Percentiles rank a stretch among this genome's conserved stretches.
Evolutionary conservation across 768 basidiomycete species (phyloP).

Genomic region (Ephemerocybe angulata): DNA sequence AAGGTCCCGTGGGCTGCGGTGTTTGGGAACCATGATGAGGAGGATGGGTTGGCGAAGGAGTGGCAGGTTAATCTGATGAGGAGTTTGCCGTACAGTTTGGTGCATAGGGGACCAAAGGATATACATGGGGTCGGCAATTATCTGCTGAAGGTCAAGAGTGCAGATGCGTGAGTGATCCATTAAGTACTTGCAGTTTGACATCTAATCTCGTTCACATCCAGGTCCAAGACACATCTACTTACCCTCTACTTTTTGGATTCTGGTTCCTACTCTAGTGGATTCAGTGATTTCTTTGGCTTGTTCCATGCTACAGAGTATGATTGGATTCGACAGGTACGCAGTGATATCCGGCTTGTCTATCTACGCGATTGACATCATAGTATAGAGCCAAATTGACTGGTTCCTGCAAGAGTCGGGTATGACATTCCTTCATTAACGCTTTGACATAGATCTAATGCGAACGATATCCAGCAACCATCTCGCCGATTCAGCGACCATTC

Average conservation of each 20-base stretch:
- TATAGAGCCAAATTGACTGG: constrained; percentile 82
- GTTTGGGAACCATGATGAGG: constrained; percentile 93
- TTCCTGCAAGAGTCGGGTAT: constrained; percentile 75
- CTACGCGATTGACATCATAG: neutral
- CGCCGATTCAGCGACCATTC: constrained; percentile 80
- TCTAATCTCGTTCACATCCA: constrained; percentile 21
- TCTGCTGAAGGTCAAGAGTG: constrained; percentile 76
- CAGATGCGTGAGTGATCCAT: constrained; percentile 64
- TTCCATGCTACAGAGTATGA: constrained; percentile 77
- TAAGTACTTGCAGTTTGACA: neutral
- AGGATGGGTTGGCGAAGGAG: constrained; percentile 58
- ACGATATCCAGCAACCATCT: constrained; percentile 46
- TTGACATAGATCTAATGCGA: neutral
- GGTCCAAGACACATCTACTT: constrained; percentile 83
- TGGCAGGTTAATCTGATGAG: constrained; percentile 71
- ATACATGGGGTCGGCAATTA: constrained; percentile 93
- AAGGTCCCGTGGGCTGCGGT: constrained; percentile 87
- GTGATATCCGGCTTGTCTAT: neutral
- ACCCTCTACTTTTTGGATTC: constrained; percentile 93
- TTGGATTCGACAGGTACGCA: constrained; percentile 69
- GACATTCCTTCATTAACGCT: constrained; percentile 10
- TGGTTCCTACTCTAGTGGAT: constrained; percentile 65
- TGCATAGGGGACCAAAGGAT: constrained; percentile 74
- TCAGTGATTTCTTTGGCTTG: constrained; percentile 58
- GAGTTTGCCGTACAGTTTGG: constrained; percentile 79